phyloP scores from a whole-genome alignment of 352 stramenopile species.

The Phytophthora sojae region DNA sequence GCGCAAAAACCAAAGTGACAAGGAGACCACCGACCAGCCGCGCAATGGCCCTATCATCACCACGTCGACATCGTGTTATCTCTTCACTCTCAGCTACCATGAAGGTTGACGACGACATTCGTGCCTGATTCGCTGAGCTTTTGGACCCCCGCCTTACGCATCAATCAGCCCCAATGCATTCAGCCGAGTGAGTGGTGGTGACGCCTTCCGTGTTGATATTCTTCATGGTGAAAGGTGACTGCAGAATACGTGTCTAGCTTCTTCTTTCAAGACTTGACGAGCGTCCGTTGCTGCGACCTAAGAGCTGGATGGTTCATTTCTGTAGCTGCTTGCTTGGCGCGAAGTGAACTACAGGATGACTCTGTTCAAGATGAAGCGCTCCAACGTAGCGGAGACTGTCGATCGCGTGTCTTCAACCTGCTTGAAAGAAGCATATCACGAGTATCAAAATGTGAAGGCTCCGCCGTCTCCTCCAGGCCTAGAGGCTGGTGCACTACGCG shows the following conservation, averaged over 20 bases:
- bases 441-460: background rate
- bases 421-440: background rate
- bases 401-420: background rate
- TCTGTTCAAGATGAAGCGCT: background rate
- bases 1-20: too few relatives aligned
- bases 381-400: background rate
- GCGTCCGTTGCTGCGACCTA: background rate
- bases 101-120: too few relatives aligned
- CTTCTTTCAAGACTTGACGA: background rate
- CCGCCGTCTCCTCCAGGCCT: background rate
- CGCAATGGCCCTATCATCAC: too few relatives aligned
- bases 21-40: too few relatives aligned
- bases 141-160: too few relatives aligned
- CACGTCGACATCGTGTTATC: too few relatives aligned
- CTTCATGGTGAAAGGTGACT: background rate
- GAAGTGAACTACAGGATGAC: background rate
- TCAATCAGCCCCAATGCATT: too few relatives aligned
- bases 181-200: background rate
- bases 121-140: too few relatives aligned
- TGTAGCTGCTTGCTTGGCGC: background rate
- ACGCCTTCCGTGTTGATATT: background rate
- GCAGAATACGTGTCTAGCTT: background rate
- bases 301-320: background rate
- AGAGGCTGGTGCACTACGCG: constrained; percentile 35
- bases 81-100: too few relatives aligned